Percentiles rank a stretch among this genome's conserved stretches.
These are phyloP conservation scores for Colletotrichum liaoningense DNA, from an alignment of 2,329 filamentous ascomycete genomes.

Conservation along the genomic window DNA sequence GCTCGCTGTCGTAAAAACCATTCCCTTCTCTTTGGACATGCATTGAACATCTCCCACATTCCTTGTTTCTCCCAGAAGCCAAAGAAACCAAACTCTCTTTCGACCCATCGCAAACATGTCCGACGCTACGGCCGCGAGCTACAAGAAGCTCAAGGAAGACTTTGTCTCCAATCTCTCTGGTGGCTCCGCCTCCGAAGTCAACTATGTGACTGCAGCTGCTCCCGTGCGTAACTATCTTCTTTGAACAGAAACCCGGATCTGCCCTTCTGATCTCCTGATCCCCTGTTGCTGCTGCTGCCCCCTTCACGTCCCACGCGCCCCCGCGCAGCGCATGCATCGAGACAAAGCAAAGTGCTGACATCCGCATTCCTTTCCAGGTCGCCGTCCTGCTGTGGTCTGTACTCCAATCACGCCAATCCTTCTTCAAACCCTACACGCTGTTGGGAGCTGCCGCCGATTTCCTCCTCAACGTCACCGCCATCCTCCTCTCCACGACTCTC, in stretches of 20 bases:
- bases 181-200: constrained; percentile 86
- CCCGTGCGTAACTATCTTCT: constrained; percentile 69
- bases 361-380: constrained; percentile 63
- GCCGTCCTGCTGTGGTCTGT: constrained; percentile 89
- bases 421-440: constrained; percentile 81
- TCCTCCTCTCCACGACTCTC: constrained; percentile 86
- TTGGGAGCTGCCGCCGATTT: constrained; percentile 83
- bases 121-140: constrained; percentile 61
- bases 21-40: neutral
- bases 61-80: neutral
- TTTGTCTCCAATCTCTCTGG: constrained; percentile 94
- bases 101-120: constrained; percentile 45
- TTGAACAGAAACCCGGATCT: constrained; percentile 2
- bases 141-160: constrained; percentile 93
- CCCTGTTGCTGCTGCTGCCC: neutral
- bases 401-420: constrained; percentile 83
- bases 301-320: neutral
- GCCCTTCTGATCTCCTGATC: neutral
- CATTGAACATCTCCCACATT: neutral
- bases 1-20: neutral
- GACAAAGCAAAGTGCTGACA: constrained; percentile 36
- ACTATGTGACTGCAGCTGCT: constrained; percentile 84
- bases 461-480: constrained; percentile 83
- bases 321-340: constrained; percentile 14
- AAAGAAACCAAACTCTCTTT: neutral